Conservation (phyloP, 306 rosid genomes). For the Lathyrus sativus region DNA sequence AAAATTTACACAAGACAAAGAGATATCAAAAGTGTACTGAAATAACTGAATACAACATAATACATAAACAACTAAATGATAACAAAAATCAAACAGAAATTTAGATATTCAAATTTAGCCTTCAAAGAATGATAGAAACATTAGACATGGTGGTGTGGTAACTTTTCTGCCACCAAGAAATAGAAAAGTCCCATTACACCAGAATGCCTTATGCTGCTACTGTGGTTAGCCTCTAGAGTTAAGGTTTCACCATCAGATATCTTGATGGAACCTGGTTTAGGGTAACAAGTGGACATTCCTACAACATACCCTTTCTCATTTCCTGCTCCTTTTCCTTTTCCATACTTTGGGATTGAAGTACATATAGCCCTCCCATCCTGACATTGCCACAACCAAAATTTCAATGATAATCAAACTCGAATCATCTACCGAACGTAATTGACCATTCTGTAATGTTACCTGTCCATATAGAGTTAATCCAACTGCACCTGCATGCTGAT, state of each 20-base stretch:
- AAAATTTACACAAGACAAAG: too few species aligned
- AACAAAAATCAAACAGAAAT: not conserved
- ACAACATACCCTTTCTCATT: constrained; percentile 77
- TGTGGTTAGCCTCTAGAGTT: constrained; percentile 52
- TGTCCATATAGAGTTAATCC: constrained; percentile 64
- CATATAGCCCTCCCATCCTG: constrained; percentile 78
- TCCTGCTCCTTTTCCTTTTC: constrained; percentile 63
- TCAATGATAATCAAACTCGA: not conserved
- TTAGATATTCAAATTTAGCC: not conserved
- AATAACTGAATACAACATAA: not conserved
- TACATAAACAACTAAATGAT: not conserved
- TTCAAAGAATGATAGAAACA: not conserved
- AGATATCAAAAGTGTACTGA: too few species aligned
- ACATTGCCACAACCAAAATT: constrained; percentile 8
- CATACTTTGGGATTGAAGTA: constrained; percentile 69
- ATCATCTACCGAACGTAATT: too few species aligned
- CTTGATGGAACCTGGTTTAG: constrained; percentile 62
- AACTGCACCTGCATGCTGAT: constrained; percentile 67
- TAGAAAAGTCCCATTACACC: constrained; percentile 85
- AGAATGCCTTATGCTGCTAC: constrained; percentile 41
- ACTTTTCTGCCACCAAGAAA: constrained; percentile 61
- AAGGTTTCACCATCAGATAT: constrained; percentile 62
- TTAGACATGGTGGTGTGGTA: constrained; percentile 38
- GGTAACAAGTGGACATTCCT: constrained; percentile 85
- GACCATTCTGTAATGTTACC: constrained; percentile 39